Percentiles rank a stretch among this genome's conserved stretches.
Evolutionary conservation across 106 monocot species (phyloP).

Genomic region (Hemerocallis citrina): DNA sequence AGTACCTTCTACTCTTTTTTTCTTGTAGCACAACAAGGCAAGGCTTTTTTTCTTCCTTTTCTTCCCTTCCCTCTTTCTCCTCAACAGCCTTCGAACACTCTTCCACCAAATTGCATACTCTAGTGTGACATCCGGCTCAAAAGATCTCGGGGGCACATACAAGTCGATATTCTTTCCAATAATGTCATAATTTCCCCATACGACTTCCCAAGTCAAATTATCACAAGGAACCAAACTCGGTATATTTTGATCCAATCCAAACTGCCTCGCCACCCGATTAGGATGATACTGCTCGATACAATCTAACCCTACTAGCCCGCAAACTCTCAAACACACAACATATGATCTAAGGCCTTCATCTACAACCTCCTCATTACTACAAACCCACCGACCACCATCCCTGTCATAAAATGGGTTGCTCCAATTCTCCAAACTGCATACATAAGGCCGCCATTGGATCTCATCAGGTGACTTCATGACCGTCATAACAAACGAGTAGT

Average conservation of each 20-base stretch:
- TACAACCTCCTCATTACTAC: not conserved
- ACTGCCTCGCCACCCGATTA: conserved; percentile 64
- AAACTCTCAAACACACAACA: conserved; percentile 26
- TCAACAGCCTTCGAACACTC: not conserved
- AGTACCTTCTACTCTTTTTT: conserved; percentile 8
- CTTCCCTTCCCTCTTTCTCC: not conserved
- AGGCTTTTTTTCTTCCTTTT: conserved; percentile 8
- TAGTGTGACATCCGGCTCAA: conserved; percentile 35
- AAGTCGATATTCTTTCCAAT: conserved; percentile 22
- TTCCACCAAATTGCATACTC: conserved; percentile 34
- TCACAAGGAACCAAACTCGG: conserved; percentile 30
- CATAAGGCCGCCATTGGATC: conserved; percentile 58
- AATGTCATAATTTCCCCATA: conserved; percentile 39
- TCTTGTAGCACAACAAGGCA: not conserved
- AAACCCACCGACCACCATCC: conserved; percentile 30
- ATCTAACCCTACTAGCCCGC: conserved; percentile 19
- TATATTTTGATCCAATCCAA: conserved; percentile 72
- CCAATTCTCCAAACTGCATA: conserved; percentile 19
- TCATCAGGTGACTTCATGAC: conserved; percentile 24
- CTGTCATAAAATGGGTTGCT: conserved; percentile 19
- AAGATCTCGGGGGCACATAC: conserved; percentile 38
- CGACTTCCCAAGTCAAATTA: conserved; percentile 22
- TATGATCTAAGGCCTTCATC: conserved; percentile 35
- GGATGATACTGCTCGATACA: conserved; percentile 59
- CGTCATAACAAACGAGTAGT: conserved; percentile 13